Evolutionary conservation across 257 asterid species (phyloP).

Genomic region (Coffea eugenioides): DNA sequence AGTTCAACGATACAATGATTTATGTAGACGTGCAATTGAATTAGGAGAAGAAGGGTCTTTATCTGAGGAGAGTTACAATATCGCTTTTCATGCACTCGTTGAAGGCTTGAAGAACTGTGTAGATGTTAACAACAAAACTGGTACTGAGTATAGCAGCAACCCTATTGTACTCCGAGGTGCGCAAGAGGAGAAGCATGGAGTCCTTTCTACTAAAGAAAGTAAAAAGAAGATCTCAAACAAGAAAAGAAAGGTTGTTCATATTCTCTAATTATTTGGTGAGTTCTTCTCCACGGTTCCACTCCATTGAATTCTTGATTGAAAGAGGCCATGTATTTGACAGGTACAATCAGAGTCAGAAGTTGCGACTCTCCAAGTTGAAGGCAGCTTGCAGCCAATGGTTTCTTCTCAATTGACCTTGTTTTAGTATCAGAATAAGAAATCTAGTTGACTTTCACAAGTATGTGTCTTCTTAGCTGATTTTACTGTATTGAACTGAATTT

Average conservation of each 20-base stretch:
- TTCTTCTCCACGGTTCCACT: slow-evolving; percentile 17
- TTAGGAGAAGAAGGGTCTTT: slow-evolving; percentile 89
- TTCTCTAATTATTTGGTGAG: slow-evolving; percentile 14
- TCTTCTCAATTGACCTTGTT: slow-evolving; percentile 18
- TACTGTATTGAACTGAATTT: slow-evolving; percentile 11
- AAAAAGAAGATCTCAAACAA: slow-evolving; percentile 67
- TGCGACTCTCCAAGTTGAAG: slow-evolving; percentile 50
- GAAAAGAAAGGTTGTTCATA: slow-evolving; percentile 73
- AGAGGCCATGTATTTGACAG: slow-evolving; percentile 33
- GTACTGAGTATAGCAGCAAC: slow-evolving; percentile 51
- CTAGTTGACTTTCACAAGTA: neutral
- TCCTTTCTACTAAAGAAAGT: slow-evolving; percentile 44
- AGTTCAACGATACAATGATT: slow-evolving; percentile 85
- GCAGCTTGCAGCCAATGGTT: slow-evolving; percentile 70
- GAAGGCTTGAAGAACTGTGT: slow-evolving; percentile 83
- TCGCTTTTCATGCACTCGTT: slow-evolving; percentile 77
- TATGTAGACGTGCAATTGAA: slow-evolving; percentile 83
- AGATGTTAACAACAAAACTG: slow-evolving; percentile 64
- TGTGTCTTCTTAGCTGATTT: neutral
- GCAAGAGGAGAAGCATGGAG: slow-evolving; percentile 60
- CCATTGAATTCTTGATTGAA: slow-evolving; percentile 3
- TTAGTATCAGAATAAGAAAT: neutral
- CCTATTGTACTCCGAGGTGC: slow-evolving; percentile 52
- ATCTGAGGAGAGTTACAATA: slow-evolving; percentile 64
- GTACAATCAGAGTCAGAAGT: slow-evolving; percentile 67